Evolutionary conservation across 2,329 filamentous ascomycete species (phyloP), one percentile per base, ranked within the genome.

Genomic region (Alternaria atra): DNA sequence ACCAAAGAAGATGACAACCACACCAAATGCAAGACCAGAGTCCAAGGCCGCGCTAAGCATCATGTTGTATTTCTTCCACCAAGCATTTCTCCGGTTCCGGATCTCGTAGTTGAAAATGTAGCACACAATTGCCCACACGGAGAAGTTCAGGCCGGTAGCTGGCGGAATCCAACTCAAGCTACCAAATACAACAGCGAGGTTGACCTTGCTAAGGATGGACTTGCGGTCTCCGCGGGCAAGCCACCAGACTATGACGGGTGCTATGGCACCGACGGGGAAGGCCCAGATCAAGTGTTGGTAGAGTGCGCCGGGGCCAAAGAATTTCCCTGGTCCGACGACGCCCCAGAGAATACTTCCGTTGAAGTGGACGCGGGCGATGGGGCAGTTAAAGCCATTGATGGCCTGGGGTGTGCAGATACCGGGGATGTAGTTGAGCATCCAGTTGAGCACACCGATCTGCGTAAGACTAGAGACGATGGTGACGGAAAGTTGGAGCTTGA

Each of bases 41-140:
- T 96, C 93, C 56, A 96, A 83, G 2, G 91, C 93, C 0, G 92
- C 92, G 59, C 90, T 92, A 53, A 96, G 82, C 4, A 92, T 94
- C 91, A 96, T 95, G 40, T 91, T 94, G 77, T 96, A 96, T 79
- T 96, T 95, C 48, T 88, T 88, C 93, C 93, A 96, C 93, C 93
- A 97, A 1, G 87, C 89, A 30, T 83, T 84, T 27, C 87, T 90
- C 23, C 90, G 84, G 35, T 87, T 87, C 74, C 89, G 88, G 72
- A 96, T 85, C 61, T 90, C 78, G 75, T 90, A 89, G 77, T 96
- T 96, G 84, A 97, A 97, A 43, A 92, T 69, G 77, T 90, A 96
- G 80, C 91, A 95, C 13, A 96, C 91, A 7, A 95, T 80, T 0
- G 90, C 91, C 92, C 93, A 96, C 43, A 94, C 90, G 2, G 89